Evolutionary conservation across 805 yeast species (phyloP).

Genomic region (Pichia kluyveri): DNA sequence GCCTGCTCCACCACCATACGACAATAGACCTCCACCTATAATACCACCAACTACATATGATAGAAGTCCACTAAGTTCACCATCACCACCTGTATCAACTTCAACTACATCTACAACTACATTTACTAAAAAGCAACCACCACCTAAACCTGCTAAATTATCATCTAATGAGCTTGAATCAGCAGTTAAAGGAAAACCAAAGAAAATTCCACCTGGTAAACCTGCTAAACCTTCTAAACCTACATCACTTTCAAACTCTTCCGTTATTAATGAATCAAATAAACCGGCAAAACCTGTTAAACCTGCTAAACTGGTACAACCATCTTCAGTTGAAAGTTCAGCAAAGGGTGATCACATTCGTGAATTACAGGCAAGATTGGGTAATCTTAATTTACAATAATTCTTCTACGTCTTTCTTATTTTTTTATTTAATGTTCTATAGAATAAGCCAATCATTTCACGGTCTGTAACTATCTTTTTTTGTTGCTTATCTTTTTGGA

Average conservation of each 20-base stretch:
- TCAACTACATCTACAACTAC: not conserved
- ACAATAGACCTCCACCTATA: not conserved
- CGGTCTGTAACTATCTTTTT: not conserved
- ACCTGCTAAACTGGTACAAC: constrained; percentile 4
- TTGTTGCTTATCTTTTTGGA: not conserved
- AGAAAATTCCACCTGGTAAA: constrained; percentile 5
- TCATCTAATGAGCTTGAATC: not conserved
- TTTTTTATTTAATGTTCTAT: too few species aligned
- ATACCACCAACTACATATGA: not conserved
- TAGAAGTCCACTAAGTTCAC: constrained; percentile 2
- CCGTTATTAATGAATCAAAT: too few species aligned
- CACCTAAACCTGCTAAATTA: constrained; percentile 9
- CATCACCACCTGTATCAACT: not conserved
- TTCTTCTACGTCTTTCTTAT: not conserved
- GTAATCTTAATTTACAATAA: constrained; percentile 17
- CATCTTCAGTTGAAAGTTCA: constrained; percentile 4
- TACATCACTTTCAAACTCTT: constrained; percentile 2
- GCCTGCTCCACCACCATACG: constrained; percentile 3
- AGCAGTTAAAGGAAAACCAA: not conserved
- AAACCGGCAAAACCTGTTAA: not conserved
- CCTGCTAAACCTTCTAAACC: constrained; percentile 2
- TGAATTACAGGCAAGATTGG: constrained; percentile 23
- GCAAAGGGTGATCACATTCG: constrained; percentile 22
- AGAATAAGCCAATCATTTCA: too few species aligned
- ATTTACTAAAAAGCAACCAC: constrained; percentile 9